These are phyloP conservation scores for Pythium coloratum DNA, from an alignment of 352 stramenopile species.

Conservation along the genomic window DNA sequence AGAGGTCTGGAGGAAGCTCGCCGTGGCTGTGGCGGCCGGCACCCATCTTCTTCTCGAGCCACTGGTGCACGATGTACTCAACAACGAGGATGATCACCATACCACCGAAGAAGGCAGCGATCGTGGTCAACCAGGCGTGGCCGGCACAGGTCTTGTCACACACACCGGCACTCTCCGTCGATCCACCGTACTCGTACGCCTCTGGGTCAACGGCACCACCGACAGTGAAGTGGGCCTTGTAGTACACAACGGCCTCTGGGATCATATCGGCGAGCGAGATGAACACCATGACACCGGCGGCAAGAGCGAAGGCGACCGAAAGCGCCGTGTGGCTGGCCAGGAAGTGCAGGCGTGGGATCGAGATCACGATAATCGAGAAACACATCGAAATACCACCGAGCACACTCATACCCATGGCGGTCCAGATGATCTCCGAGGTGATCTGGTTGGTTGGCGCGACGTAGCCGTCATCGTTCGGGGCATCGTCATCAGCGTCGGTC, in stretches of 20 bases:
- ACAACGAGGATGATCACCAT: conserved; percentile 69
- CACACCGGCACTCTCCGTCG: conserved; percentile 33
- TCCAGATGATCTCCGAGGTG: conserved; percentile 48
- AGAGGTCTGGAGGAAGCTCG: conserved; percentile 23
- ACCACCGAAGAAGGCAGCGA: conserved; percentile 51
- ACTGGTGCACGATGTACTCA: conserved; percentile 60
- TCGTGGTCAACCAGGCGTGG: conserved; percentile 61
- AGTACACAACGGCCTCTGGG: conserved; percentile 56
- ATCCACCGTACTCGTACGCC: conserved; percentile 59
- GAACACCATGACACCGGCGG: conserved; percentile 76
- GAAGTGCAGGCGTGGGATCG: conserved; percentile 62
- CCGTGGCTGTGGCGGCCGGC: conserved; percentile 34
- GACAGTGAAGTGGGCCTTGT: conserved; percentile 54
- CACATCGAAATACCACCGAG: conserved; percentile 68
- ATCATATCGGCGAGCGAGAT: conserved; percentile 74
- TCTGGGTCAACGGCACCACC: conserved; percentile 54
- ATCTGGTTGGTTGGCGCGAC: conserved; percentile 36
- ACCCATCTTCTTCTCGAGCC: conserved; percentile 34
- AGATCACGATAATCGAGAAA: conserved; percentile 69
- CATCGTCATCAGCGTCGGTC: conserved; percentile 43
- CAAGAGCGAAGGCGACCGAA: conserved; percentile 69
- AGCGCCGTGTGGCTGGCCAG: conserved; percentile 54
- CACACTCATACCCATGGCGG: conserved; percentile 76
- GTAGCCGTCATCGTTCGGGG: conserved; percentile 45
- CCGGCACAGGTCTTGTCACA: conserved; percentile 63